These are phyloP conservation scores for Anaeromyces robustus DNA, from an alignment of 192 early-diverging fungal species.

Conservation along the genomic window DNA sequence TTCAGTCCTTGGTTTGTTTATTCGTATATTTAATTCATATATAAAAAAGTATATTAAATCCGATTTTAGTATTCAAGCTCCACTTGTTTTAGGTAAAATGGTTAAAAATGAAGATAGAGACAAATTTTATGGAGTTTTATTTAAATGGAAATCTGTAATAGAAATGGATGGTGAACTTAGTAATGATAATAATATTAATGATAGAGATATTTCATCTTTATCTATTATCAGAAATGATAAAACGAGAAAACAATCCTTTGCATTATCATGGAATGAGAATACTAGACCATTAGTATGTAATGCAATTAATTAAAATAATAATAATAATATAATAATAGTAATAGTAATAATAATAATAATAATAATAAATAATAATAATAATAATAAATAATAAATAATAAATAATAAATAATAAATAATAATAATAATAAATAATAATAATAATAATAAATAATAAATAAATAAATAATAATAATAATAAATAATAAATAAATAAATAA, in stretches of 20 bases:
- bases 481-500: too few species aligned
- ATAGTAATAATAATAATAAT: too few species aligned
- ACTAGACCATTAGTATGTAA: background rate
- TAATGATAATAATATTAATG: background rate
- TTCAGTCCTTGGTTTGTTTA: background rate
- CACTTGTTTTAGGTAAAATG: background rate
- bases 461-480: too few species aligned
- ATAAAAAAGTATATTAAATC: background rate
- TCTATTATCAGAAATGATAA: background rate
- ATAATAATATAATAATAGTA: too few species aligned
- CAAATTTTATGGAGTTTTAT: background rate
- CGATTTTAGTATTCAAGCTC: background rate
- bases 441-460: too few species aligned
- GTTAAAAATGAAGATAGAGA: background rate
- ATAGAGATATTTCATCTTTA: background rate
- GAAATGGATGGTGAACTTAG: background rate
- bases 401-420: too few species aligned
- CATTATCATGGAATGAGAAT: background rate
- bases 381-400: too few species aligned
- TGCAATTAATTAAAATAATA: background rate
- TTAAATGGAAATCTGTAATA: background rate
- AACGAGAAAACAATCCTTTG: background rate
- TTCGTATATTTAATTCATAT: background rate
- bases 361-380: too few species aligned
- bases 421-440: too few species aligned